A percentile compares a stretch with the other conserved stretches of the same genome.
Conservation (phyloP, 257 asterid species). For the Nemophila menziesii region DNA sequence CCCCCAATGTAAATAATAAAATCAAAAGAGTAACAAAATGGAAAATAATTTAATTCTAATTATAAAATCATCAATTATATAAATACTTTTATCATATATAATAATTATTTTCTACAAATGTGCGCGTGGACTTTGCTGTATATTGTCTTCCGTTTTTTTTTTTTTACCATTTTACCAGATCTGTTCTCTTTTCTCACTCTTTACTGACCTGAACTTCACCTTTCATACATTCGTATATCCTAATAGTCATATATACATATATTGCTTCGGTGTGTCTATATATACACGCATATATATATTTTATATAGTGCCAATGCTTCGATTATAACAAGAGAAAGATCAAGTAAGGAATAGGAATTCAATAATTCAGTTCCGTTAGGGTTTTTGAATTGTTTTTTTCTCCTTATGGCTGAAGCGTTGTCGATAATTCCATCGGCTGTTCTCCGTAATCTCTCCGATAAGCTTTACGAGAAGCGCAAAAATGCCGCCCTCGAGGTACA, state of each 20-base stretch:
- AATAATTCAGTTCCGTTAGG: not conserved
- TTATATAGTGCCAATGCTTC: not conserved
- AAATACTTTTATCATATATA: too few relatives aligned
- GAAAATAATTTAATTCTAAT: too few relatives aligned
- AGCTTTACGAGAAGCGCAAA: conserved; percentile 93
- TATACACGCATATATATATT: too few relatives aligned
- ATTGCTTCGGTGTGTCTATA: not conserved
- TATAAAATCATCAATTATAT: too few relatives aligned
- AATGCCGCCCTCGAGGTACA: conserved; percentile 96
- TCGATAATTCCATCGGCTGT: conserved; percentile 76
- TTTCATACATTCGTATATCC: not conserved
- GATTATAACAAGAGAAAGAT: not conserved
- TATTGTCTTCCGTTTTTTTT: too few relatives aligned
- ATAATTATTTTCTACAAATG: too few relatives aligned
- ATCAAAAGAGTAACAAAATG: too few relatives aligned
- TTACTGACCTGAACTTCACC: not conserved
- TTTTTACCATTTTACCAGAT: not conserved
- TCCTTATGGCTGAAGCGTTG: conserved; percentile 64
- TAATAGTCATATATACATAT: not conserved
- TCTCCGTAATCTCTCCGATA: conserved; percentile 88
- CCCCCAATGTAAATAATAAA: too few relatives aligned
- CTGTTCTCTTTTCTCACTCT: not conserved
- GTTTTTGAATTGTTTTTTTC: not conserved
- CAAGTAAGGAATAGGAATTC: not conserved
- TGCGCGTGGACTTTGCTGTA: too few relatives aligned